Evolutionary conservation across 2,329 filamentous ascomycete species (phyloP).

Genomic region (Pyrenochaeta sp.): DNA sequence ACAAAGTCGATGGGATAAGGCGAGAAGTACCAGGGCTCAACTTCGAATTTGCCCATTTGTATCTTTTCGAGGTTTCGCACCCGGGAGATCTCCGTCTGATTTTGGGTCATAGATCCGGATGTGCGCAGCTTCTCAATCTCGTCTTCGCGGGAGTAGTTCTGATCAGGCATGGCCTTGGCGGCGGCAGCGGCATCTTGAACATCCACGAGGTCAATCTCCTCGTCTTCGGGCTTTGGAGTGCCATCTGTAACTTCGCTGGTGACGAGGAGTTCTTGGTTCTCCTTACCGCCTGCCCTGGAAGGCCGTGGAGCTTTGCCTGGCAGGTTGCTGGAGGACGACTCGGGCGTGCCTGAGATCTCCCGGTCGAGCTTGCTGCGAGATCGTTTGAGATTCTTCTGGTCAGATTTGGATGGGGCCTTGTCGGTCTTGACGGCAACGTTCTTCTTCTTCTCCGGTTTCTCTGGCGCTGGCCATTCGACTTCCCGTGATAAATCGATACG

Average conservation of each 20-base stretch:
- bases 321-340: slow-evolving; percentile 61
- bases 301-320: slow-evolving; percentile 57
- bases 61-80: slow-evolving; percentile 94
- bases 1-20: slow-evolving; percentile 92
- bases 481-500: slow-evolving; percentile 88
- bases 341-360: slow-evolving; percentile 64
- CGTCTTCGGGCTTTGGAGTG: slow-evolving; percentile 61
- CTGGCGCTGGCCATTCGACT: slow-evolving; percentile 94
- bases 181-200: slow-evolving; percentile 61
- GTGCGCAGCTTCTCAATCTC: slow-evolving; percentile 97
- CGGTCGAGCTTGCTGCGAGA: slow-evolving; percentile 58
- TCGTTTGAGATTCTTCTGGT: slow-evolving; percentile 57
- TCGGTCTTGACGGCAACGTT: slow-evolving; percentile 59
- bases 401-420: slow-evolving; percentile 54
- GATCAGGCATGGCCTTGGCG: slow-evolving; percentile 61
- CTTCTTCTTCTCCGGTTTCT: slow-evolving; percentile 88
- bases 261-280: slow-evolving; percentile 62
- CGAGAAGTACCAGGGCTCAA: slow-evolving; percentile 99
- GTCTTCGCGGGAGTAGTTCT: slow-evolving; percentile 78
- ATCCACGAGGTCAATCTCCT: slow-evolving; percentile 61
- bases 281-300: slow-evolving; percentile 67
- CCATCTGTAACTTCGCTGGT: slow-evolving; percentile 58
- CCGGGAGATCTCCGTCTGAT: slow-evolving; percentile 93
- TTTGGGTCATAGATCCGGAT: slow-evolving; percentile 97
- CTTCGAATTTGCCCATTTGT: slow-evolving; percentile 89